Conservation (phyloP, 2,329 filamentous ascomycete species). For the Arthrobotrys megalospora region DNA sequence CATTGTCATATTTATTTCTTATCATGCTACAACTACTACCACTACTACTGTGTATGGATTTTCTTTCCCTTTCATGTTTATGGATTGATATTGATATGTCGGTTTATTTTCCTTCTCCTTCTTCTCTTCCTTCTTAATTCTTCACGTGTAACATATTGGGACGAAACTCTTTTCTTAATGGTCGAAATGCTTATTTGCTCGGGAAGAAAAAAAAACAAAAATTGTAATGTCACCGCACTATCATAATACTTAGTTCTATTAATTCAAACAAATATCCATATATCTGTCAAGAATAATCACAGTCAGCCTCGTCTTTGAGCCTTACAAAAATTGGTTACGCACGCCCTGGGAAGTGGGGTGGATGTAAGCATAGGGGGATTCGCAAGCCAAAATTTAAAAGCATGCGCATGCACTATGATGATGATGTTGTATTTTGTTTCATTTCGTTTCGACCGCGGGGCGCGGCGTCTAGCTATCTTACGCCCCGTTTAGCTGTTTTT, state of each 20-base stretch:
- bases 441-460: constrained; percentile 31
- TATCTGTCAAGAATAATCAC: too few relatives aligned
- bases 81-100: background rate
- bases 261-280: too few relatives aligned
- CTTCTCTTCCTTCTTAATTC: background rate
- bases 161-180: background rate
- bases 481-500: too few relatives aligned
- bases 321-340: constrained; percentile 9
- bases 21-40: background rate
- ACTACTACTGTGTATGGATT: background rate
- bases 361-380: background rate
- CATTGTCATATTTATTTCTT: background rate
- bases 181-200: background rate
- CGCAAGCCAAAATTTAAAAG: background rate
- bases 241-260: background rate
- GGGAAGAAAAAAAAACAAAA: background rate
- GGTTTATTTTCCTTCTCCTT: constrained; percentile 5
- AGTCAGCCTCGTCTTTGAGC: constrained; percentile 9
- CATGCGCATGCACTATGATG: background rate
- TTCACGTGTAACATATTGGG: constrained; percentile 41
- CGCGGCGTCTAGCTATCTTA: background rate
- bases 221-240: background rate
- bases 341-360: too few relatives aligned
- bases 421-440: background rate
- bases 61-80: background rate